These are phyloP conservation scores for Capsicum pubescens DNA, from an alignment of 257 asterid genomes.

Conservation along the genomic window DNA sequence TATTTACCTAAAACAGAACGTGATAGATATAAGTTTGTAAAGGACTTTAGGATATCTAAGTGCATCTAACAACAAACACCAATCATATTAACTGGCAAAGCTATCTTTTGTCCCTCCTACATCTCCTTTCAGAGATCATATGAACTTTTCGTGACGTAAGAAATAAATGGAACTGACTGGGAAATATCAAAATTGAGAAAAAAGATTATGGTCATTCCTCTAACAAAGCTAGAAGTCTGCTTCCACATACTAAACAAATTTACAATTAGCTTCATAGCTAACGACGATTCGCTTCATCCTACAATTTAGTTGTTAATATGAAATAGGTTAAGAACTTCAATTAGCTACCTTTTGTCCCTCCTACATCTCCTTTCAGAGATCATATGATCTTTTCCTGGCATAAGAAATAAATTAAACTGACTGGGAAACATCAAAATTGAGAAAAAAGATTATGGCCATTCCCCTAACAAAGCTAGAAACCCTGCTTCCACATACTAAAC, in stretches of 20 bases:
- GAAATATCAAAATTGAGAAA: background rate
- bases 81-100: background rate
- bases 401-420: constrained; percentile 11
- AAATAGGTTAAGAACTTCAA: too few relatives aligned
- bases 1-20: constrained; percentile 8
- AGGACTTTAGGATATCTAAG: background rate
- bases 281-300: too few relatives aligned
- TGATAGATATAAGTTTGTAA: background rate
- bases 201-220: background rate
- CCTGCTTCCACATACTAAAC: constrained; percentile 13
- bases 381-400: constrained; percentile 7
- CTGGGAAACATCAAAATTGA: background rate
- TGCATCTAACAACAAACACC: background rate
- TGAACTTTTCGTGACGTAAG: background rate
- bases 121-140: constrained; percentile 1
- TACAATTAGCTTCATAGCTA: too few relatives aligned
- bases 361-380: background rate
- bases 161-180: constrained; percentile 4
- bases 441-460: background rate
- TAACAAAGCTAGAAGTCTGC: too few relatives aligned
- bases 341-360: constrained; percentile 3
- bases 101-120: constrained; percentile 20
- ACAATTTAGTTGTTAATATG: too few relatives aligned
- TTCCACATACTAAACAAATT: too few relatives aligned
- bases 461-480: constrained; percentile 22